Evolutionary conservation across 768 basidiomycete genomes (phyloP).

Genomic region (Suillus tomentosus): DNA sequence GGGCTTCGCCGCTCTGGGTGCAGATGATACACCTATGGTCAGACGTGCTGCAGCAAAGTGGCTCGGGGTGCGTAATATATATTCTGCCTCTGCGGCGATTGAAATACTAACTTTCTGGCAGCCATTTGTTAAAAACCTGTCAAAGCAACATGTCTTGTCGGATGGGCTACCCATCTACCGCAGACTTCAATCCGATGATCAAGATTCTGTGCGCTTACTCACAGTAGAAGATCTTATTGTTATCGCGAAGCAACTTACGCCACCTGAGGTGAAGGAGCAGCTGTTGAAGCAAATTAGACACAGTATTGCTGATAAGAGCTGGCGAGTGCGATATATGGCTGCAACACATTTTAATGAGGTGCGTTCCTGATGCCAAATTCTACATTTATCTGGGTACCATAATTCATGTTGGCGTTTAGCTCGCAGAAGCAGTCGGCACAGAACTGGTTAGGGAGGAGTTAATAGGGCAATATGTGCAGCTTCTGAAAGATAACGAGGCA

Average conservation of each 20-base stretch:
- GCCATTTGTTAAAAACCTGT: constrained; percentile 79
- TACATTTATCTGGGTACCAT: not conserved
- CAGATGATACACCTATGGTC: constrained; percentile 99
- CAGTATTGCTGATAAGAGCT: constrained; percentile 93
- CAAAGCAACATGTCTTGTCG: constrained; percentile 76
- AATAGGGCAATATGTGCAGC: constrained; percentile 87
- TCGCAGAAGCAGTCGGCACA: constrained; percentile 87
- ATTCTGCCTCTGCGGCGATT: constrained; percentile 14
- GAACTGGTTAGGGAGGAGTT: constrained; percentile 94
- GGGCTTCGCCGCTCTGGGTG: constrained; percentile 76
- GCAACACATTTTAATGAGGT: constrained; percentile 97
- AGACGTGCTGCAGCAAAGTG: constrained; percentile 94
- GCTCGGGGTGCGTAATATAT: constrained; percentile 74
- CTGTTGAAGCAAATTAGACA: constrained; percentile 85
- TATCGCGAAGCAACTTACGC: constrained; percentile 81
- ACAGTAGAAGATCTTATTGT: constrained; percentile 96
- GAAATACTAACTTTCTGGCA: constrained; percentile 33
- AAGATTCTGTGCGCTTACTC: constrained; percentile 94
- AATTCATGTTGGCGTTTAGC: constrained; percentile 41
- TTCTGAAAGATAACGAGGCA: constrained; percentile 98
- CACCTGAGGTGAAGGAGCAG: constrained; percentile 90
- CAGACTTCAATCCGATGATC: constrained; percentile 92
- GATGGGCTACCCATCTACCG: constrained; percentile 93
- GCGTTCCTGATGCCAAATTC: constrained; percentile 16
- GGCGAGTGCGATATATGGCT: constrained; percentile 99